Conservation (phyloP, 805 yeast genomes). For the Lipomyces oligophaga region DNA sequence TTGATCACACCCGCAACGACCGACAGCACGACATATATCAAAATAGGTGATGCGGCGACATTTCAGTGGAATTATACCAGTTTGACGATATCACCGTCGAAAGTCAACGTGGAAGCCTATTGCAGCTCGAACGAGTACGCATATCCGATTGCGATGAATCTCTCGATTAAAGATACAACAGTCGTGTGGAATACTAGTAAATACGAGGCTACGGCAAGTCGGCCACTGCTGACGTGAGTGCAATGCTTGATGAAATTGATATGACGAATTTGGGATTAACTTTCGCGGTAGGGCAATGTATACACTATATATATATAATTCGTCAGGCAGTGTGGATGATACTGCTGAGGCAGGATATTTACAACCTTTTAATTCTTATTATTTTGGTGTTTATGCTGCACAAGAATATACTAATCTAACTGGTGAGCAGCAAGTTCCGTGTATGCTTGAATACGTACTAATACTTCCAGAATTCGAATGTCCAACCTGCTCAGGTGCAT, state of each 20-base stretch:
- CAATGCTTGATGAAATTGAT: background rate
- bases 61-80: constrained; percentile 42
- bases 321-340: constrained; percentile 33
- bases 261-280: constrained; percentile 28
- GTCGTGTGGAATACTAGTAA: constrained; percentile 40
- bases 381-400: constrained; percentile 40
- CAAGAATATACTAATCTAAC: constrained; percentile 37
- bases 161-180: constrained; percentile 33
- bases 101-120: constrained; percentile 39
- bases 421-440: constrained; percentile 1
- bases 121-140: constrained; percentile 40
- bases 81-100: constrained; percentile 38
- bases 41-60: constrained; percentile 40
- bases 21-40: constrained; percentile 37
- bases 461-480: constrained; percentile 10
- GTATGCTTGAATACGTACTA: background rate
- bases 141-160: constrained; percentile 39
- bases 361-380: constrained; percentile 32
- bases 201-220: constrained; percentile 30
- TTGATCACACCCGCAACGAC: constrained; percentile 38
- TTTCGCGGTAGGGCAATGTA: constrained; percentile 38
- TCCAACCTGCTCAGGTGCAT: constrained; percentile 18
- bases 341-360: constrained; percentile 38
- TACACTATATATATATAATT: constrained; percentile 39
- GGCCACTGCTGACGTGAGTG: constrained; percentile 24